phyloP scores from a whole-genome alignment of 2,329 filamentous ascomycete species.

The Arthrocladium fulminans region DNA sequence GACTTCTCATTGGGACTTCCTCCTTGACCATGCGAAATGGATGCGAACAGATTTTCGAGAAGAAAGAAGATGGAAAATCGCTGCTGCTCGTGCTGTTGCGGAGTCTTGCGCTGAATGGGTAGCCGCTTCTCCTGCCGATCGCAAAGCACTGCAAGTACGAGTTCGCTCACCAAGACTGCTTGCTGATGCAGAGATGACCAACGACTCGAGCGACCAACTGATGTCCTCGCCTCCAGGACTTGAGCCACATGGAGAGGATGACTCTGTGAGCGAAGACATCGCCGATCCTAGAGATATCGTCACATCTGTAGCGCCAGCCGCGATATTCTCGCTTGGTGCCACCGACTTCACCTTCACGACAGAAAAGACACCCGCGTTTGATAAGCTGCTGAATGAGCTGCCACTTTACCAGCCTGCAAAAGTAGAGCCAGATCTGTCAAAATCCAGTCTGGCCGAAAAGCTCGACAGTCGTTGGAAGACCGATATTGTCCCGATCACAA shows the following conservation, averaged over 20 bases:
- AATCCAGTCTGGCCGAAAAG: conserved; percentile 35
- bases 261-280: conserved; percentile 43
- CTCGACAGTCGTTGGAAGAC: conserved; percentile 64
- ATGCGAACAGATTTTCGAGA: conserved; percentile 94
- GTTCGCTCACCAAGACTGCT: conserved; percentile 41
- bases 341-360: conserved; percentile 75
- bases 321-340: conserved; percentile 72
- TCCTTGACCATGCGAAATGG: conserved; percentile 92
- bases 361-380: conserved; percentile 62
- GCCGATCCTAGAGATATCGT: conserved; percentile 32
- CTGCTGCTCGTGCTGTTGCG: conserved; percentile 69
- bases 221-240: conserved; percentile 58
- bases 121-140: conserved; percentile 53
- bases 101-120: conserved; percentile 78
- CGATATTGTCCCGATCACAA: conserved; percentile 74
- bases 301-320: conserved; percentile 53
- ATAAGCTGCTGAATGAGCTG: conserved; percentile 69
- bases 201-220: conserved; percentile 18
- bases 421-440: conserved; percentile 41
- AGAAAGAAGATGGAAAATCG: conserved; percentile 87
- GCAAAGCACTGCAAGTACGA: conserved; percentile 59
- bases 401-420: conserved; percentile 62
- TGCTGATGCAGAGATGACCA: conserved; percentile 17
- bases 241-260: conserved; percentile 54
- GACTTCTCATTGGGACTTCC: conserved; percentile 71